Conservation (phyloP, 306 rosid genomes). For the Oxytropis ochrocephala region DNA sequence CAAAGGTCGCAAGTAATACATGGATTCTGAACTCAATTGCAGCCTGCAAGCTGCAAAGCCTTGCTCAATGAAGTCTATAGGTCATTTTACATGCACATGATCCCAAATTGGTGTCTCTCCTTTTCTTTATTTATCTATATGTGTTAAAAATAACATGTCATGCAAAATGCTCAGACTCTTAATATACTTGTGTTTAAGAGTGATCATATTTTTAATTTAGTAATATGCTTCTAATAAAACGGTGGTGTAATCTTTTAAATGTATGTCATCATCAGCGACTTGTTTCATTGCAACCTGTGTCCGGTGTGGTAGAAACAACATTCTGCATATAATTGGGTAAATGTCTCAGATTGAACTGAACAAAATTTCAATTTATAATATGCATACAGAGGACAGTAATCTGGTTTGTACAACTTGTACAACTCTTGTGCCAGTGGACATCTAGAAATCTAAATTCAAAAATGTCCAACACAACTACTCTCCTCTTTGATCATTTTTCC, state of each 20-base stretch:
- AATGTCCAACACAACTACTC: conserved; percentile 21
- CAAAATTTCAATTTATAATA: conserved; percentile 9
- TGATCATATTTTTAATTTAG: neutral
- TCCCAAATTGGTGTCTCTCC: neutral
- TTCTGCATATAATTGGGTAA: neutral
- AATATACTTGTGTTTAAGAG: neutral
- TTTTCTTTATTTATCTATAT: neutral
- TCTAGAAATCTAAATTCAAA: conserved; percentile 26
- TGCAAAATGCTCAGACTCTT: neutral
- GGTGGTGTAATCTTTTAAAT: neutral
- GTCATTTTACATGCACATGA: conserved; percentile 18
- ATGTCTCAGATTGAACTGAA: neutral
- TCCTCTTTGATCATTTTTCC: conserved; percentile 26
- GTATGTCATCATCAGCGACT: neutral
- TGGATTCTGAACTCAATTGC: conserved; percentile 88
- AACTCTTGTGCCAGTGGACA: conserved; percentile 22
- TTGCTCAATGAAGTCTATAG: conserved; percentile 29
- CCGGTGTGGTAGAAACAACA: neutral
- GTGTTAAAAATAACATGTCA: neutral
- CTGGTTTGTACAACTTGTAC: conserved; percentile 30
- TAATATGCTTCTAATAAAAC: neutral
- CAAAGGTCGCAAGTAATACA: conserved; percentile 62
- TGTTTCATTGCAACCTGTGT: neutral
- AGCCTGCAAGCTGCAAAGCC: conserved; percentile 62
- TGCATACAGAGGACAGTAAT: conserved; percentile 4